phyloP scores from a whole-genome alignment of 306 rosid species.

The Trichosanthes truncata region DNA sequence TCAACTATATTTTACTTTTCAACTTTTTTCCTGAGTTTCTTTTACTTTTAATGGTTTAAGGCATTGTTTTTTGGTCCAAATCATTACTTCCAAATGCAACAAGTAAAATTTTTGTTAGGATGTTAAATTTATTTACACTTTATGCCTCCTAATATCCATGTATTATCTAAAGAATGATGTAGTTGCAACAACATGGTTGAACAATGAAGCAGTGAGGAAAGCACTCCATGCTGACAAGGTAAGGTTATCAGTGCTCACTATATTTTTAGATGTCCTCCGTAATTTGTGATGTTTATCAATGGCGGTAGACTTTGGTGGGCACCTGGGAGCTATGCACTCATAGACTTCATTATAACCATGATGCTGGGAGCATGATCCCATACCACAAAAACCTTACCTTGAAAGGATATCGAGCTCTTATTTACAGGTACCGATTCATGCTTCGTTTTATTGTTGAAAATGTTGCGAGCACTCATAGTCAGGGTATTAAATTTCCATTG shows the following conservation, averaged over 20 bases:
- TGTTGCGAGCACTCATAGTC: neutral
- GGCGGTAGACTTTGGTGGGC: slow-evolving; percentile 32
- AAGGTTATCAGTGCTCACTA: neutral
- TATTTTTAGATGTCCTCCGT: neutral
- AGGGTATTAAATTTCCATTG: neutral
- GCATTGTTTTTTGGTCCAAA: too few relatives aligned
- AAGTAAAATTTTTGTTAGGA: neutral
- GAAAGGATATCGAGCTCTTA: slow-evolving; percentile 70
- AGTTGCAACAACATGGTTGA: slow-evolving; percentile 73
- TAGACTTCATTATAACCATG: slow-evolving; percentile 26
- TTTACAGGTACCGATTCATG: slow-evolving; percentile 44
- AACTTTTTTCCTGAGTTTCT: too few relatives aligned
- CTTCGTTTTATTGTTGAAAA: neutral
- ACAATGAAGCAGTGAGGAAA: slow-evolving; percentile 53
- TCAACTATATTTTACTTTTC: too few relatives aligned
- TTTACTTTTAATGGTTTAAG: too few relatives aligned
- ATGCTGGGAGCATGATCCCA: slow-evolving; percentile 86
- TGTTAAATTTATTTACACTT: neutral
- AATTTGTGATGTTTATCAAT: neutral
- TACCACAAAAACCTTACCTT: slow-evolving; percentile 76
- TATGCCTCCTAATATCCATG: neutral
- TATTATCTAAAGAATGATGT: slow-evolving; percentile 39
- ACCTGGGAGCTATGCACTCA: slow-evolving; percentile 62
- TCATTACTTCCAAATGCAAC: neutral
- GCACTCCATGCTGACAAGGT: slow-evolving; percentile 67